Evolutionary conservation across 1,284 basidiomycete genomes (phyloP).

Genomic region (Fomitiporia mediterranea): DNA sequence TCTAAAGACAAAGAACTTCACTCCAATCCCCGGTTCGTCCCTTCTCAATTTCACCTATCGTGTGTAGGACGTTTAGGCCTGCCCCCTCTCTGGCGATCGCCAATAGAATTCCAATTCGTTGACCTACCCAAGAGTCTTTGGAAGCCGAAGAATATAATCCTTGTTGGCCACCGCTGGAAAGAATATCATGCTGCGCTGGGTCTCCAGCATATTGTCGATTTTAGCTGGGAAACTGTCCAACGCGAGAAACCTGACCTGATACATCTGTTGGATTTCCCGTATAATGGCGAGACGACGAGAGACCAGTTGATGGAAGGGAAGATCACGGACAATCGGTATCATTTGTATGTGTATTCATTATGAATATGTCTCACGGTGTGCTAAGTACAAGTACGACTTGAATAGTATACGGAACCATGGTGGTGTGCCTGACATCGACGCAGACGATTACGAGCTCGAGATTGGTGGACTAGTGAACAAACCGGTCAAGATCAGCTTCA

Average conservation of each 20-base stretch:
- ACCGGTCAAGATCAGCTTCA: slow-evolving; percentile 39
- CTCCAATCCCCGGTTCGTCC: slow-evolving; percentile 36
- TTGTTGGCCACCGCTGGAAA: slow-evolving; percentile 50
- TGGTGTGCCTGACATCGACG: slow-evolving; percentile 42
- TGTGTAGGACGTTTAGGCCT: not conserved
- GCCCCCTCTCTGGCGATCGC: not conserved
- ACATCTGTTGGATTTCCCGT: slow-evolving; percentile 49
- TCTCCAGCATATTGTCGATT: slow-evolving; percentile 41
- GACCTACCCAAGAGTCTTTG: slow-evolving; percentile 45
- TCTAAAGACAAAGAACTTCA: slow-evolving; percentile 38
- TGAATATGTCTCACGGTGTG: not conserved
- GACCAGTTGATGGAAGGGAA: slow-evolving; percentile 40
- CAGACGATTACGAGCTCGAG: slow-evolving; percentile 41
- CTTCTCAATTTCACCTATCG: not conserved
- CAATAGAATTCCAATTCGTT: slow-evolving; percentile 44
- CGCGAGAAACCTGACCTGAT: slow-evolving; percentile 51
- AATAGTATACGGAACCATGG: slow-evolving; percentile 46
- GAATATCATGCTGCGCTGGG: slow-evolving; percentile 50
- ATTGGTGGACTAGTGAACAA: slow-evolving; percentile 47
- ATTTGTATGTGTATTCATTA: slow-evolving; percentile 36
- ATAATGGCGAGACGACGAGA: slow-evolving; percentile 46
- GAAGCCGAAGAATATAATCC: slow-evolving; percentile 52
- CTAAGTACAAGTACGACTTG: not conserved
- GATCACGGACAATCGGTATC: slow-evolving; percentile 43
- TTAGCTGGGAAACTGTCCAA: slow-evolving; percentile 50